Evolutionary conservation across 495 filamentous ascomycete genomes (phyloP).

Genomic region (Tuber melanosporum): DNA sequence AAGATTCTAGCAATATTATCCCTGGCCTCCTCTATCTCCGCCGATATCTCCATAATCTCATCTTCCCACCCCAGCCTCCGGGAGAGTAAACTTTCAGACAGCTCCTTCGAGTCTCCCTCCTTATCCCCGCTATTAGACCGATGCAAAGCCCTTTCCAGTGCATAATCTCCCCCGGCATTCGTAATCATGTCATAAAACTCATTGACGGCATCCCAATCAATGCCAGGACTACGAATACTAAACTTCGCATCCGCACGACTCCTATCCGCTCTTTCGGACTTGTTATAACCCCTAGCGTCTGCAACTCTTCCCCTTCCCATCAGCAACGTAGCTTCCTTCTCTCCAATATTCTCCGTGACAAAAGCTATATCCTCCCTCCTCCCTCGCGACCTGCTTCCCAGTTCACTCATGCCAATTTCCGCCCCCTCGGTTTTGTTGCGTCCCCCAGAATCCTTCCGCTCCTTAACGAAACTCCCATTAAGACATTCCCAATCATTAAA

Average conservation of each 20-base stretch:
- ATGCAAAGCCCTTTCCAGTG: not conserved
- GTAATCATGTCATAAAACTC: slow-evolving; percentile 73
- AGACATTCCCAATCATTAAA: slow-evolving; percentile 65
- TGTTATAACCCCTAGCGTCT: slow-evolving; percentile 18
- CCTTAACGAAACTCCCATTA: slow-evolving; percentile 49
- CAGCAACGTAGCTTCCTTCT: slow-evolving; percentile 39
- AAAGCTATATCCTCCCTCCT: slow-evolving; percentile 20
- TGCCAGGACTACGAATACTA: slow-evolving; percentile 54
- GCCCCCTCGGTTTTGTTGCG: not conserved
- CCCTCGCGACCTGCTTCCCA: not conserved
- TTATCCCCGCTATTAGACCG: not conserved
- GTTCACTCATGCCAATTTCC: not conserved
- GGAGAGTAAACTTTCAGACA: slow-evolving; percentile 42
- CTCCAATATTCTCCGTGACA: slow-evolving; percentile 35
- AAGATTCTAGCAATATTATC: slow-evolving; percentile 61
- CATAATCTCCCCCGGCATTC: slow-evolving; percentile 51
- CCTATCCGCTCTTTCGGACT: slow-evolving; percentile 12
- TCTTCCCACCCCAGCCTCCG: slow-evolving; percentile 39
- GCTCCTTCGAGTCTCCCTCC: slow-evolving; percentile 1
- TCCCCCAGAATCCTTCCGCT: slow-evolving; percentile 6
- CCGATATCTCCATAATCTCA: slow-evolving; percentile 48
- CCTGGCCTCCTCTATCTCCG: slow-evolving; percentile 60
- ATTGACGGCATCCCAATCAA: slow-evolving; percentile 66
- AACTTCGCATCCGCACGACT: slow-evolving; percentile 17
- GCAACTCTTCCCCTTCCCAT: slow-evolving; percentile 17